A percentile compares a stretch with the other conserved stretches of the same genome.
Evolutionary conservation across 2,329 filamentous ascomycete species (phyloP).

Genomic region (Pyrenochaeta sp.): DNA sequence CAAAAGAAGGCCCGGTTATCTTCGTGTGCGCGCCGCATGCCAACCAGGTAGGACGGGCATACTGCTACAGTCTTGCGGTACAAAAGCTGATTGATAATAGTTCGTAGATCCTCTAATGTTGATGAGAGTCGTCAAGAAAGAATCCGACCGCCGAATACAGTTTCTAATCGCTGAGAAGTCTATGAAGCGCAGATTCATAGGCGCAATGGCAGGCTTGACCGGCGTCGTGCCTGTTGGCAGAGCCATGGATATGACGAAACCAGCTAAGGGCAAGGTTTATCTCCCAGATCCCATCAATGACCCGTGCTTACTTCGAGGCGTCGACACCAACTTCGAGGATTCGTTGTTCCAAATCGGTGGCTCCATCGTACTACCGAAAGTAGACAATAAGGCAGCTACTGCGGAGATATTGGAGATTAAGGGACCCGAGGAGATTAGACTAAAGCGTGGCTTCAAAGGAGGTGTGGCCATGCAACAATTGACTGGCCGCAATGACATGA

Average conservation of each 20-base stretch:
- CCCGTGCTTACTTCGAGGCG: constrained; percentile 79
- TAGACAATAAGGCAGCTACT: constrained; percentile 82
- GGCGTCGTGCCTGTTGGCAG: constrained; percentile 93
- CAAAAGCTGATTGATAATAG: constrained; percentile 55
- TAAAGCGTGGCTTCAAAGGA: constrained; percentile 89
- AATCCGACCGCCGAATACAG: constrained; percentile 87
- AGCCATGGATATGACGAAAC: constrained; percentile 86
- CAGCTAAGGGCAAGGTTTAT: constrained; percentile 81
- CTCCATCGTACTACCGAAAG: constrained; percentile 84
- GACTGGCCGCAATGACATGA: constrained; percentile 79
- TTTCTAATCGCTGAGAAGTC: constrained; percentile 96
- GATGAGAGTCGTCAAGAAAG: constrained; percentile 86
- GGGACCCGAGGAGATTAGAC: constrained; percentile 78
- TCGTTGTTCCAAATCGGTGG: constrained; percentile 65
- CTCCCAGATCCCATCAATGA: constrained; percentile 87
- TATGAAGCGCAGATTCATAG: constrained; percentile 88
- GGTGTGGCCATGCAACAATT: constrained; percentile 79
- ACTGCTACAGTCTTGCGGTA: neutral
- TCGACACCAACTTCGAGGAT: constrained; percentile 83
- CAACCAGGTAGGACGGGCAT: constrained; percentile 62
- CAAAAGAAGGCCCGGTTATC: constrained; percentile 85
- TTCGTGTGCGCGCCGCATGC: constrained; percentile 97
- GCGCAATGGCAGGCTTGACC: constrained; percentile 81
- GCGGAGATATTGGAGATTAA: constrained; percentile 84
- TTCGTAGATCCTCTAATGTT: constrained; percentile 96